These are phyloP conservation scores for Linaria vulgaris DNA, from an alignment of 257 asterid species.

Conservation along the genomic window DNA sequence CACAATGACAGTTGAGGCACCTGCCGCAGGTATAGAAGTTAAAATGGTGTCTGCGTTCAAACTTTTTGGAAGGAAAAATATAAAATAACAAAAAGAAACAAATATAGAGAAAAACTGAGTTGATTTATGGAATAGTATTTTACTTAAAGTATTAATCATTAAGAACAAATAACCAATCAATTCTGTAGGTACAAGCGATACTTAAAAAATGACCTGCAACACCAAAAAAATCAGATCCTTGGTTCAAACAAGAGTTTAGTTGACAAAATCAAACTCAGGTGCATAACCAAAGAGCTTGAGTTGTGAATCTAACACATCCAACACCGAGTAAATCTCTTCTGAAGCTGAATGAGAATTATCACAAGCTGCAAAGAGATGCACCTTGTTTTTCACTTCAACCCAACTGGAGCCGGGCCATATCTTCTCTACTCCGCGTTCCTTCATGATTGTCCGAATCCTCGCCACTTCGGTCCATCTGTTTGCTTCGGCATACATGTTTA, in stretches of 20 bases:
- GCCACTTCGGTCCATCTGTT: constrained; percentile 68
- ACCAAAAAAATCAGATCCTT: too few species aligned
- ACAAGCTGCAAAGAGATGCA: constrained; percentile 70
- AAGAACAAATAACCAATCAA: too few species aligned
- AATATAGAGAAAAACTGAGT: too few species aligned
- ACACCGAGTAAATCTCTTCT: constrained; percentile 38
- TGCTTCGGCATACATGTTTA: constrained; percentile 70
- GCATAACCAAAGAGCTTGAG: constrained; percentile 42
- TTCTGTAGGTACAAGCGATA: too few species aligned
- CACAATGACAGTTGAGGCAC: too few species aligned
- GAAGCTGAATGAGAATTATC: constrained; percentile 50
- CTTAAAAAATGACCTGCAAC: too few species aligned
- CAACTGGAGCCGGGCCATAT: constrained; percentile 66
- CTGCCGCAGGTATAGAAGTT: too few species aligned
- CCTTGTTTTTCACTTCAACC: constrained; percentile 58
- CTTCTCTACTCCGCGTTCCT: constrained; percentile 62
- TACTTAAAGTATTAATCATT: too few species aligned
- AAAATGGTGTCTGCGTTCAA: too few species aligned
- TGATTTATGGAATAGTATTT: too few species aligned
- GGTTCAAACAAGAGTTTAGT: background rate
- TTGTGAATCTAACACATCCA: constrained; percentile 52
- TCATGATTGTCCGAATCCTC: constrained; percentile 52
- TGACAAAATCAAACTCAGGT: constrained; percentile 26
- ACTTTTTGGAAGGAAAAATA: too few species aligned
- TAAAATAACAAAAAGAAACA: too few species aligned